Conservation (phyloP, 805 yeast species). For the Brettanomyces bruxellensis region DNA sequence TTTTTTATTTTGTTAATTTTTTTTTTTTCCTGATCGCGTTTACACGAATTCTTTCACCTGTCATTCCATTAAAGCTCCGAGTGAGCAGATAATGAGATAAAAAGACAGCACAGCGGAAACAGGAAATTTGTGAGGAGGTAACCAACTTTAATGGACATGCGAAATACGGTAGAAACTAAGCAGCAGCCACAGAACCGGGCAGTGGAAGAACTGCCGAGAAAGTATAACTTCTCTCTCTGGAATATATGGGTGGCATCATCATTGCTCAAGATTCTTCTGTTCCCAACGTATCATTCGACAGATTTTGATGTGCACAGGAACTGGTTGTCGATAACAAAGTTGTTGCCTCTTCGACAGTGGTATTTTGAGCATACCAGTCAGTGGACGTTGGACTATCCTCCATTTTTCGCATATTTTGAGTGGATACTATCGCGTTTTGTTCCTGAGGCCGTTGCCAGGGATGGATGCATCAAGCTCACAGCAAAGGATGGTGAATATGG, state of each 20-base stretch:
- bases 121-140: too few species aligned
- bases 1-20: too few species aligned
- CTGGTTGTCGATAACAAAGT: constrained; percentile 87
- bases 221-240: constrained; percentile 42
- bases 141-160: too few species aligned
- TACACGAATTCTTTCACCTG: too few species aligned
- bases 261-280: constrained; percentile 49
- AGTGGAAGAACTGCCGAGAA: too few species aligned
- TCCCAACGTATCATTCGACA: constrained; percentile 82
- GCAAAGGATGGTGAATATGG: constrained; percentile 57
- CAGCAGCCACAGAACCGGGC: too few species aligned
- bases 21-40: too few species aligned
- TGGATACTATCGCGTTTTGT: constrained; percentile 67
- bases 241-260: constrained; percentile 60
- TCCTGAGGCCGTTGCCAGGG: constrained; percentile 50
- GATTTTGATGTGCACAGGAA: constrained; percentile 97
- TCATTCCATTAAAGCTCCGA: too few species aligned
- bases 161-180: too few species aligned
- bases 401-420: constrained; percentile 94
- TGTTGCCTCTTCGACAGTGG: constrained; percentile 73
- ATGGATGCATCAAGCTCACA: constrained; percentile 71
- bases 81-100: too few species aligned
- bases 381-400: constrained; percentile 98
- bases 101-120: too few species aligned
- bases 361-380: constrained; percentile 67